Evolutionary conservation across 2,329 filamentous ascomycete species (phyloP), one percentile per base, ranked within the genome.

Genomic region (Paecilomyces niveus): DNA sequence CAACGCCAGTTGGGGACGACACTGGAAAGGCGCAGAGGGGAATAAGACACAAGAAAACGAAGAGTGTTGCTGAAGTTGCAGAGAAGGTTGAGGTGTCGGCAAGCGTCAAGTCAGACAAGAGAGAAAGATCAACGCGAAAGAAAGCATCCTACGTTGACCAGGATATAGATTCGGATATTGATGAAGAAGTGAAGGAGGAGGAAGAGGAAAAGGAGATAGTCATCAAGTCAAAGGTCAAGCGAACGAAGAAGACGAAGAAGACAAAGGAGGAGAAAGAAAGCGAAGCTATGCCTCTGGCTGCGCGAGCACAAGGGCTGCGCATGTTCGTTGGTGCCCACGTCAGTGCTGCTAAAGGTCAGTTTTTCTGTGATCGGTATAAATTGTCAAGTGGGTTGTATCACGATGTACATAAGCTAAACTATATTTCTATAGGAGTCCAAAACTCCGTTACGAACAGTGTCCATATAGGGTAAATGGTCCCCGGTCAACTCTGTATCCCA

Each of bases 311-410:
- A 3, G 84, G 85, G 1, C 79, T 93, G 61, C 87, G 87, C 71
- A 89, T 97, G 83, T 88, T 89, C 68, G 88, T 99, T 57, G 94
- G 94, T 15, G 94, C 94, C 0, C 94, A 99, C 72, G 91, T 97
- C 61, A 94, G 89, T 73, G 87, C 84, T 62, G 92, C 94, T 29
- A 93, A 92, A 78, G 93, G 90, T 89, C 72, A 58, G 80, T 72
- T 50, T 22, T 9, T 26, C 54, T 49, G 53, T 29, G 21, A 57
- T 51, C 33, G 10, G 32, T 55, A 52, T 51, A 35, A 31, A 21
- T 21, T 32, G 35, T 57, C 26, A 31, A 31, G 13, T 11, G 13
- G 45, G 5, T 3, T 53, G 64, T 54, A 13, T 52, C 13, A 50
- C 6, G 39, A 52, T 22, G 54, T 51, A 59, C 57, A 54, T 63